Percentiles rank a stretch among this genome's conserved stretches.
Evolutionary conservation across 352 stramenopile species (phyloP).

Genomic region (Globisporangium takayamanum): DNA sequence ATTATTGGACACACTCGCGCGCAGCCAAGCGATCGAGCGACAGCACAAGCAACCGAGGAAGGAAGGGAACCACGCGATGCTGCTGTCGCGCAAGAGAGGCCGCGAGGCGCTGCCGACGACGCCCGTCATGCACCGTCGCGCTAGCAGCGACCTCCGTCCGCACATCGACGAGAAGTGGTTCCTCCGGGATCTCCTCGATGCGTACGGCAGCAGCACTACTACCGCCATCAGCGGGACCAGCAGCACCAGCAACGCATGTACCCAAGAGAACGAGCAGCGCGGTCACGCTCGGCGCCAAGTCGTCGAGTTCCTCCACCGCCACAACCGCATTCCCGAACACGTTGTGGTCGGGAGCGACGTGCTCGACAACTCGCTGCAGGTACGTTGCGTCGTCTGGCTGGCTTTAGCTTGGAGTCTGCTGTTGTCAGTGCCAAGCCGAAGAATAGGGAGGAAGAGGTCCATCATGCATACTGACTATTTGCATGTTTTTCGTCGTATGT

Average conservation of each 20-base stretch:
- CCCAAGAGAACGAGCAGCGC: constrained; percentile 2
- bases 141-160: constrained; percentile 7
- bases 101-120: constrained; percentile 23
- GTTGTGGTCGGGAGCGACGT: constrained; percentile 3
- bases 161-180: constrained; percentile 31
- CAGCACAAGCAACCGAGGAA: neutral
- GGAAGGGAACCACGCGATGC: constrained; percentile 12
- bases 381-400: constrained; percentile 1
- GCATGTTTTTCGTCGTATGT: neutral
- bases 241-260: neutral
- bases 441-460: no score
- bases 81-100: constrained; percentile 46
- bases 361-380: constrained; percentile 18
- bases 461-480: neutral
- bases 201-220: neutral
- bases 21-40: neutral
- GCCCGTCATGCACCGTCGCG: constrained; percentile 19
- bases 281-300: constrained; percentile 12
- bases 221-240: neutral
- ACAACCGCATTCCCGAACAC: constrained; percentile 20
- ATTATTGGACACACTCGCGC: no score
- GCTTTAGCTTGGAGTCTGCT: no score
- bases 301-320: constrained; percentile 26
- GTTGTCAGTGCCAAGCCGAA: no score
- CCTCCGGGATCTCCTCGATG: constrained; percentile 28